Base-by-base conservation (phyloP, 192 early-diverging fungal species). In the Mortierella hygrophila region DNA sequence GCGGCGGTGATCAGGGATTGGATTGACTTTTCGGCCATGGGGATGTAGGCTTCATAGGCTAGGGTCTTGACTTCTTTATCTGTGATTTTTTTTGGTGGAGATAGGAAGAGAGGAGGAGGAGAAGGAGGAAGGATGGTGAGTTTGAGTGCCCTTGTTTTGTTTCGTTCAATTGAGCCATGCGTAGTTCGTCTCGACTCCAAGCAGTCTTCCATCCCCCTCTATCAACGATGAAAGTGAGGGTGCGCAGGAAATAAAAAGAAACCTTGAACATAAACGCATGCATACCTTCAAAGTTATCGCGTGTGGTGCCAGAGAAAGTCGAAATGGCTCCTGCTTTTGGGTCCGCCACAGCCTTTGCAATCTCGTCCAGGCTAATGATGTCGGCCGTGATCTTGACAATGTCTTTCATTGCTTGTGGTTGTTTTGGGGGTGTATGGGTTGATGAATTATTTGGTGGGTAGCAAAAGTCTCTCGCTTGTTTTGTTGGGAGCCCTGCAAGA, bases 271-370 rank as follows among this genome's bases (percentile, higher is more conserved):
- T 5, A 5, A 40, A 5, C 4, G 38, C 38, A 40, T 16, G 18
- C 55, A 74, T 88, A 94, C 97, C 96, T 79, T 95, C 85, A 83
- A 97, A 98, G 57, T 89, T 94, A 82, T 96, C 89, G 16, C 97
- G 91, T 0, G 97, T 98, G 0, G 97, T 98, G 18, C 97, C 97
- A 23, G 93, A 91, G 88, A 98, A 98, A 0, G 95, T 95, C 2
- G 95, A 93, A 68, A 97, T 95, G 1, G 97, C 97, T n/a, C 97
- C 97, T 11, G 96, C 96, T 5, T 85, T 83, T 72, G 93, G 91
- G 85, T 91, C 91, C 21, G 93, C 88, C 6, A 97, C 96, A 10
- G 92, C 82, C n/a, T 91, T 81, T 68, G 93, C 88, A 60, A 94
- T 91, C 16, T 83, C 70, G 78, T 94, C 92, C 37, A 95, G 89